Evolutionary conservation across 1,284 basidiomycete species (phyloP).

Genomic region (Tilletia caries): DNA sequence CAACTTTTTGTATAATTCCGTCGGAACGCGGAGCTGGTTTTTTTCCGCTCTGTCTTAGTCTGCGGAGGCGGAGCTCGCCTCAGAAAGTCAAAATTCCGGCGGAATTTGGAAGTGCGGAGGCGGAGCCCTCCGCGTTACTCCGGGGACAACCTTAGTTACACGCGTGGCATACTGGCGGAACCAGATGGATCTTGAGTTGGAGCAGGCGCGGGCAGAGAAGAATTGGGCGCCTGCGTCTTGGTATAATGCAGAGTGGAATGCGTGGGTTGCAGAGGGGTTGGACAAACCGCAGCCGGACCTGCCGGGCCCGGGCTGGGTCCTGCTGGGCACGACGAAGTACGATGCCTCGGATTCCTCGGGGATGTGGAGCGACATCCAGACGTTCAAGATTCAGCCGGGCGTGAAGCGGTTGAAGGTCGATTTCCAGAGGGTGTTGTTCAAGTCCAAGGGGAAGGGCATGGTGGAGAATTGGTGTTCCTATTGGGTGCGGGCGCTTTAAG

Average conservation of each 20-base stretch:
- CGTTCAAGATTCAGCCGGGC: neutral
- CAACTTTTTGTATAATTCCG: no score
- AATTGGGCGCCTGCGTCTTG: conserved; percentile 12
- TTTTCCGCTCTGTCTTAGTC: no score
- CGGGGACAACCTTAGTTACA: no score
- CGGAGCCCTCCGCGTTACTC: no score
- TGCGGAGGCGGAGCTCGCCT: no score
- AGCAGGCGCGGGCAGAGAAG: conserved; percentile 10
- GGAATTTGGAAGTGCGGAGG: no score
- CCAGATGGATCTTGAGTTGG: neutral
- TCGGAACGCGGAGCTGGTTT: no score
- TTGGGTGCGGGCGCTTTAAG: neutral
- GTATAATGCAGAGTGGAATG: conserved; percentile 14
- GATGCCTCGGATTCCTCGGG: neutral
- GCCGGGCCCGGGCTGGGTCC: neutral
- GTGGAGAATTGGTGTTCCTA: neutral
- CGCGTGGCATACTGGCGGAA: no score
- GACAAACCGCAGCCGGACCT: neutral
- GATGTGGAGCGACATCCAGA: neutral
- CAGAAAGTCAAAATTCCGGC: no score
- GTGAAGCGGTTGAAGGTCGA: neutral
- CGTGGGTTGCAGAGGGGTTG: conserved; percentile 12
- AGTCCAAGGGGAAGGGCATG: neutral
- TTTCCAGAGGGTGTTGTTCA: neutral
- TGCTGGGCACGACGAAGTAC: neutral